Evolutionary conservation across 2,329 filamentous ascomycete genomes (phyloP), one percentile per base, ranked within the genome.

Genomic region (Bertia moriformis): DNA sequence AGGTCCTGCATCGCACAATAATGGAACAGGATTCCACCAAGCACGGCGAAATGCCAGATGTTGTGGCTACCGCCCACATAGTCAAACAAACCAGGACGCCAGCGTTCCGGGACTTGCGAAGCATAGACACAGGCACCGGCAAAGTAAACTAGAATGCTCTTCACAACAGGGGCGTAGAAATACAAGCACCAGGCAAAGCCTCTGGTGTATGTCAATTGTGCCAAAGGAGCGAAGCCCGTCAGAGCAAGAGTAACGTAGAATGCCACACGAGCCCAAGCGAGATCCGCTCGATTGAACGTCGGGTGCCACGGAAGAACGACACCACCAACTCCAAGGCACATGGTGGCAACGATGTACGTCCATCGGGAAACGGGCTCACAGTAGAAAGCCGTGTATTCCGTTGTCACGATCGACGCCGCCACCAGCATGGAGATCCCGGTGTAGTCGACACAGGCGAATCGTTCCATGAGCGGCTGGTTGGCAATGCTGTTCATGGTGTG

Each of bases 371-470:
- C 52, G 2, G 77, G 76, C 49, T 82, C 77, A 56, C 77, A 79
- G 56, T 82, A 82, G 56, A 82, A 82, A 3, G 77, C 77, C 1
- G 77, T 79, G 56, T 81, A 82, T 49, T 82, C 77, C 19, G 74
- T 79, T 3, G 76, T 80, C 59, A 82, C 73, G 54, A 82, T 82
- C 30, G 72, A 78, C 15, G 77, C 73, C 4, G 77, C 71, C 18
- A 82, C 74, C 15, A 82, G 65, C 37, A 82, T 60, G 3, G 74
- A 79, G 42, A 82, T 82, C 32, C 77, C 77, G 0, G 76, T 80
- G 55, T 82, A 82, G 51, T 82, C 77, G 24, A 82, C 76, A 52
- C 77, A 82, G 19, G 77, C 77, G 49, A 82, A 82, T 44, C 76
- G 69, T 52, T 81, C 77, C 60, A 82, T 72, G 14, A 80, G 62